phyloP scores from a whole-genome alignment of 176 grass and related monocot species.

The Hordeum marinum region DNA sequence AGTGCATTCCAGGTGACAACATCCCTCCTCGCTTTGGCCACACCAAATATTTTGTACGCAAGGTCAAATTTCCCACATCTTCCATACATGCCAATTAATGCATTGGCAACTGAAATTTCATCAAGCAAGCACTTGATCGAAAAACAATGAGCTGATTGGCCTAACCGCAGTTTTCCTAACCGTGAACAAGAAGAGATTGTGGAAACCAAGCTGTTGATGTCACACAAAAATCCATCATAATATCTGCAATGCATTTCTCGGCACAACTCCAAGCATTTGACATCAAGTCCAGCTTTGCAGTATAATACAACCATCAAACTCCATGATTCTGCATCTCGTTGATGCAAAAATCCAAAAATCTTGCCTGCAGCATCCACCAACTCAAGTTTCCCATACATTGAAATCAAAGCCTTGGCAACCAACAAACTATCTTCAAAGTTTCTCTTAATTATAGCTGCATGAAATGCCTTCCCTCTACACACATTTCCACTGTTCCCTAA shows the following conservation, averaged over 20 bases:
- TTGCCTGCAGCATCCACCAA: slow-evolving; percentile 34
- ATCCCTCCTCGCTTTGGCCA: slow-evolving; percentile 36
- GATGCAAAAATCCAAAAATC: slow-evolving; percentile 39
- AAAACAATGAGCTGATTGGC: slow-evolving; percentile 51
- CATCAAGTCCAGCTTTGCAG: slow-evolving; percentile 48
- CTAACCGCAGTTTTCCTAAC: slow-evolving; percentile 35
- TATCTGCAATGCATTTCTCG: slow-evolving; percentile 44
- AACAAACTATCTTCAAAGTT: slow-evolving; percentile 36
- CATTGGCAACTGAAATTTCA: slow-evolving; percentile 53
- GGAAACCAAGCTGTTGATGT: slow-evolving; percentile 53
- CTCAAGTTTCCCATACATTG: slow-evolving; percentile 63
- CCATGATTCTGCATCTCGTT: slow-evolving; percentile 47
- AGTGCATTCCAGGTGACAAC: slow-evolving; percentile 63
- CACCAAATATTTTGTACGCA: slow-evolving; percentile 45
- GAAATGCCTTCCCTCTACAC: slow-evolving; percentile 45
- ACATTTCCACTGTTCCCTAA: slow-evolving; percentile 32
- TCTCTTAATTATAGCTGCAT: slow-evolving; percentile 48
- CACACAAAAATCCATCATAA: slow-evolving; percentile 17
- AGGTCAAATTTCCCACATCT: slow-evolving; percentile 44
- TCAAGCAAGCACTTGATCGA: slow-evolving; percentile 39
- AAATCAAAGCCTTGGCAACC: slow-evolving; percentile 54
- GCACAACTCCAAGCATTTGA: slow-evolving; percentile 63
- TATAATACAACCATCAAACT: slow-evolving; percentile 53
- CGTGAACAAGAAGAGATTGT: slow-evolving; percentile 51
- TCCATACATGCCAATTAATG: slow-evolving; percentile 68